Conservation (phyloP, 2,329 filamentous ascomycete species). For the Botrytis aclada region DNA sequence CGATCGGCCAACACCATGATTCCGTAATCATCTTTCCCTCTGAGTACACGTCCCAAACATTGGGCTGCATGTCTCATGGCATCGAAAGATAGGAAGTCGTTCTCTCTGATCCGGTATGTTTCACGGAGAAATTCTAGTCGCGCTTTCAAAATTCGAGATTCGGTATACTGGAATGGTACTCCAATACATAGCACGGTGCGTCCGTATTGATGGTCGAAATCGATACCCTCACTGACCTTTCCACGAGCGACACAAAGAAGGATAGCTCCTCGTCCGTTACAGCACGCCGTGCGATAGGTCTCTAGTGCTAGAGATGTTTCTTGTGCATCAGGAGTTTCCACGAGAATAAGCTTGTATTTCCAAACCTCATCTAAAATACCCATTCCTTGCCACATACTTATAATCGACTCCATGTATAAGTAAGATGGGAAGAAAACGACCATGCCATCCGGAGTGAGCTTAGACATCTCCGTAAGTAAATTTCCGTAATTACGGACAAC, state of each 20-base stretch:
- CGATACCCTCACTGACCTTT: conserved; percentile 96
- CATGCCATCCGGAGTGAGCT: conserved; percentile 92
- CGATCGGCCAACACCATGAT: conserved; percentile 98
- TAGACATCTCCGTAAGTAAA: conserved; percentile 89
- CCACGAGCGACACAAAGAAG: conserved; percentile 93
- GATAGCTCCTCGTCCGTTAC: conserved; percentile 91
- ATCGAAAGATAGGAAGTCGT: conserved; percentile 97
- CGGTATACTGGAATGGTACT: conserved; percentile 97
- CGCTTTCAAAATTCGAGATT: conserved; percentile 94
- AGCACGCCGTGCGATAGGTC: conserved; percentile 95
- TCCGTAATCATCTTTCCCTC: conserved; percentile 98
- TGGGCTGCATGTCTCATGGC: conserved; percentile 99
- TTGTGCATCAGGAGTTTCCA: conserved; percentile 95
- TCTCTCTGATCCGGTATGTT: conserved; percentile 93
- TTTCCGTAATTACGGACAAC: conserved; percentile 98
- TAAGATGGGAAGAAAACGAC: conserved; percentile 99
- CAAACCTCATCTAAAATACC: conserved; percentile 95
- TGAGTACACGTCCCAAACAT: conserved; percentile 87
- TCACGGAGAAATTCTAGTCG: conserved; percentile 94
- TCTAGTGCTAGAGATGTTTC: conserved; percentile 94
- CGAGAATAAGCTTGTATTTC: conserved; percentile 98
- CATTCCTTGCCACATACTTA: conserved; percentile 99
- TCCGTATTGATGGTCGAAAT: conserved; percentile 98
- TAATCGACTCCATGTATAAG: conserved; percentile 98
- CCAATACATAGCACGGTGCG: conserved; percentile 94